Evolutionary conservation across 768 basidiomycete genomes (phyloP).

Genomic region (Agaricus blazei): DNA sequence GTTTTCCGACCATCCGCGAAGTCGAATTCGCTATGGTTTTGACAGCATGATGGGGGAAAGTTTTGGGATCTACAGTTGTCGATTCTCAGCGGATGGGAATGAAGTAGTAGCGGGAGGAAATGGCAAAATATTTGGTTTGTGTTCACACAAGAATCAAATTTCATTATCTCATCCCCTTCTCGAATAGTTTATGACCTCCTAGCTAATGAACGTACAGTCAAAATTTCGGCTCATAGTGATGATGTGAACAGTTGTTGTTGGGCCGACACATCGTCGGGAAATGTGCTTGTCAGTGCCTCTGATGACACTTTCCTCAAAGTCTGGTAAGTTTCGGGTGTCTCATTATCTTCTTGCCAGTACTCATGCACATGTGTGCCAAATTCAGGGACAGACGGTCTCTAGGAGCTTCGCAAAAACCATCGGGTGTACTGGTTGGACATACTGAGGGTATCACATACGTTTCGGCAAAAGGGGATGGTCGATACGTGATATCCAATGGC

Average conservation of each 20-base stretch:
- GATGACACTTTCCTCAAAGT: slow-evolving; percentile 95
- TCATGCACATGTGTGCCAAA: slow-evolving; percentile 15
- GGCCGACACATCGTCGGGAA: slow-evolving; percentile 90
- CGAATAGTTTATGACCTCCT: slow-evolving; percentile 84
- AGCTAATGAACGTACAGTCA: slow-evolving; percentile 71
- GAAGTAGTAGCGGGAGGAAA: slow-evolving; percentile 93
- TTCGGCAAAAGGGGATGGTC: slow-evolving; percentile 92
- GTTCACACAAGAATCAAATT: neutral
- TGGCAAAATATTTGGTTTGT: slow-evolving; percentile 66
- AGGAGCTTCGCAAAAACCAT: slow-evolving; percentile 63
- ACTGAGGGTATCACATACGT: slow-evolving; percentile 96
- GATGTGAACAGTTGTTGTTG: slow-evolving; percentile 97
- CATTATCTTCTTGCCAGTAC: slow-evolving; percentile 40
- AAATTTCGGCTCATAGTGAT: slow-evolving; percentile 80
- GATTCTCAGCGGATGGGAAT: slow-evolving; percentile 93
- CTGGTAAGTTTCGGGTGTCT: slow-evolving; percentile 52
- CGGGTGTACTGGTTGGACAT: slow-evolving; percentile 91
- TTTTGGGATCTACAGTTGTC: slow-evolving; percentile 87
- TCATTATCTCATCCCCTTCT: neutral
- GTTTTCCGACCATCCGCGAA: slow-evolving; percentile 43
- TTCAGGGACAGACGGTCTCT: slow-evolving; percentile 54
- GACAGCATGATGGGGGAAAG: slow-evolving; percentile 37
- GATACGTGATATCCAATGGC: slow-evolving; percentile 92
- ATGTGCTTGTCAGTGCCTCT: slow-evolving; percentile 91
- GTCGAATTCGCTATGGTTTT: slow-evolving; percentile 22